Base-by-base conservation (phyloP, 2,329 filamentous ascomycete species). In the Xylariaceae sp. region DNA sequence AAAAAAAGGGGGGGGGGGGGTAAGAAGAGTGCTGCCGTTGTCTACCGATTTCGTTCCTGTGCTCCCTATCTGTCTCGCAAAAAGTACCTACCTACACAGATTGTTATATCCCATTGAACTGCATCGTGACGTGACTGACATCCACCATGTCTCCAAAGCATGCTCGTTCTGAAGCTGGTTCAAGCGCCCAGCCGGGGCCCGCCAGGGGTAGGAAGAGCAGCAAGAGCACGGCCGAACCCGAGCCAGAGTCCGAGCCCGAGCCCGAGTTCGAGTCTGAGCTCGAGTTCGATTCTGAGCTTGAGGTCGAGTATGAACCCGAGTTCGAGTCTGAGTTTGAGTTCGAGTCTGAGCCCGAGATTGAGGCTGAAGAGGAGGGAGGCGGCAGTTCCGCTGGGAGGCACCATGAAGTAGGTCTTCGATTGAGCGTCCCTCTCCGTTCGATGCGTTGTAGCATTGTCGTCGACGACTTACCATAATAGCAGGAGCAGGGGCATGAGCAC, bases 11-110 rank as follows among this genome's bases (percentile, higher is more conserved):
- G n/a, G n/a, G n/a, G n/a, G n/a, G n/a, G n/a, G n/a, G n/a, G n/a
- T n/a, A 50, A 55, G 20, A 41, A 44, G 16, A 46, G 32, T 23
- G 16, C 42, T 42, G 50, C 49, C 52, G 42, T 54, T 32, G 23
- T 60, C 60, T n/a, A 57, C 60, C 21, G 48, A 50, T 32, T 57
- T 54, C 23, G 56, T 59, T 50, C 41, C 57, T 16, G 32, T 57
- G 32, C 57, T n/a, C n/a, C n/a, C 57, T 32, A 44, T 50, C 12
- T 44, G 60, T 52, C 51, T 62, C 41, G 48, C 60, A 53, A 53
- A 48, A 16, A 37, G 32, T 16, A 29, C 5, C 7, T 37, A 12
- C 32, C 32, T 3, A 37, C 12, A 29, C 26, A 29, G 26, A 29
- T 29, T 29, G 10, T n/a, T n/a, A n/a, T n/a, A n/a, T n/a, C 26